Evolutionary conservation across 2,329 filamentous ascomycete genomes (phyloP).

Genomic region (Hymenoscyphus infarciens): DNA sequence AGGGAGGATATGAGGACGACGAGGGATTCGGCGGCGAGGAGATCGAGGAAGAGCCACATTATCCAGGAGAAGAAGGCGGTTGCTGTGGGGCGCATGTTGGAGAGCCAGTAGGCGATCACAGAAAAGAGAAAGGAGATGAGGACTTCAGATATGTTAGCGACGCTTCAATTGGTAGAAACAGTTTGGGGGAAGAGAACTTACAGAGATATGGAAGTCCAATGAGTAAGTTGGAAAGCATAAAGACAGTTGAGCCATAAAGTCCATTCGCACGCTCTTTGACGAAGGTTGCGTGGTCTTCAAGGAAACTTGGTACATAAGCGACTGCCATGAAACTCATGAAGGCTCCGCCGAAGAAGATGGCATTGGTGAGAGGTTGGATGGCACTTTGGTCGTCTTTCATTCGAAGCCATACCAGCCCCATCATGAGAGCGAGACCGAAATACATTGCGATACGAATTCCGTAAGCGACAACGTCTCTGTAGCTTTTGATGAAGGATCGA

Average conservation of each 20-base stretch:
- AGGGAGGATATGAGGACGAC: conserved; percentile 72
- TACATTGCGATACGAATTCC: conserved; percentile 83
- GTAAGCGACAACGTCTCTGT: conserved; percentile 80
- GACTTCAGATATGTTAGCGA: conserved; percentile 36
- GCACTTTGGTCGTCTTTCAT: conserved; percentile 64
- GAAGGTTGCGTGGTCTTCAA: conserved; percentile 72
- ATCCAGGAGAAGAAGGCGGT: conserved; percentile 72
- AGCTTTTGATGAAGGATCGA: conserved; percentile 77
- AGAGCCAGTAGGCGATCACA: conserved; percentile 73
- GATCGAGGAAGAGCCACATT: conserved; percentile 81
- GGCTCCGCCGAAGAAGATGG: conserved; percentile 71
- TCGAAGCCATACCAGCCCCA: conserved; percentile 84
- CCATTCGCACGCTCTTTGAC: conserved; percentile 79
- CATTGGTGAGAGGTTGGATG: conserved; percentile 79
- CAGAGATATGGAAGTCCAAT: conserved; percentile 77
- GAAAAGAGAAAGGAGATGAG: conserved; percentile 74
- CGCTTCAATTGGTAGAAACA: background rate
- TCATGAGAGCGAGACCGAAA: conserved; percentile 73
- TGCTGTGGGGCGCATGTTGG: conserved; percentile 65
- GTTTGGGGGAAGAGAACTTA: background rate
- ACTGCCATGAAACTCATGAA: conserved; percentile 82
- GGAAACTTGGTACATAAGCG: conserved; percentile 78
- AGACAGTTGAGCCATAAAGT: conserved; percentile 69
- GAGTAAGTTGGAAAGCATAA: conserved; percentile 76
- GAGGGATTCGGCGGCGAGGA: conserved; percentile 76